Percentiles rank a stretch among this genome's conserved stretches.
phyloP scores from a whole-genome alignment of 2,329 filamentous ascomycete species.

The Diaporthe vaccinii region DNA sequence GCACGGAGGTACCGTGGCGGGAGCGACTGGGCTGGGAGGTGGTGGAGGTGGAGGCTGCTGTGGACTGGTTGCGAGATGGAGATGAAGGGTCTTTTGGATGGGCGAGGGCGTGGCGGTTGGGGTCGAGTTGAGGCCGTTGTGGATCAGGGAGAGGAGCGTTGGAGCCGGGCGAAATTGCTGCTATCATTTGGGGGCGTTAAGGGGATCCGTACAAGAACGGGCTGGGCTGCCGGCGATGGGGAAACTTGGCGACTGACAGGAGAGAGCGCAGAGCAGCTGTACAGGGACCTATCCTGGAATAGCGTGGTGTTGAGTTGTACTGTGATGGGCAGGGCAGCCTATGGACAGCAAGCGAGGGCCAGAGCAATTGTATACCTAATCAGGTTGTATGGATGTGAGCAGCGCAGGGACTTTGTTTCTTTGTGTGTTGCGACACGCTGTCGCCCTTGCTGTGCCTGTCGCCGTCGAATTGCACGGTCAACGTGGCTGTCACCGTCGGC shows the following conservation, averaged over 20 bases:
- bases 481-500: background rate
- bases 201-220: conserved; percentile 25
- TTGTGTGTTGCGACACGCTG: background rate
- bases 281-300: conserved; percentile 27
- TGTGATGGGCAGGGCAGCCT: conserved; percentile 11
- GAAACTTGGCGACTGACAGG: conserved; percentile 30
- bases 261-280: conserved; percentile 4
- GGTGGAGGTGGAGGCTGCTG: conserved; percentile 32
- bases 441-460: background rate
- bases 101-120: conserved; percentile 40
- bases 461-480: background rate
- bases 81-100: conserved; percentile 36
- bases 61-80: conserved; percentile 10
- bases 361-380: background rate
- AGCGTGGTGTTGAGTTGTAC: conserved; percentile 23
- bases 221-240: conserved; percentile 25
- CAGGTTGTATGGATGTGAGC: background rate
- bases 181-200: conserved; percentile 49
- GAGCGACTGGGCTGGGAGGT: conserved; percentile 36
- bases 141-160: conserved; percentile 49
- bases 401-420: background rate
- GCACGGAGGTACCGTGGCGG: conserved; percentile 46
- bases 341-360: background rate
- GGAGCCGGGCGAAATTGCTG: conserved; percentile 50
- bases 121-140: conserved; percentile 48